Base-by-base conservation (phyloP, 2,329 filamentous ascomycete species). In the Monilinia fructicola region DNA sequence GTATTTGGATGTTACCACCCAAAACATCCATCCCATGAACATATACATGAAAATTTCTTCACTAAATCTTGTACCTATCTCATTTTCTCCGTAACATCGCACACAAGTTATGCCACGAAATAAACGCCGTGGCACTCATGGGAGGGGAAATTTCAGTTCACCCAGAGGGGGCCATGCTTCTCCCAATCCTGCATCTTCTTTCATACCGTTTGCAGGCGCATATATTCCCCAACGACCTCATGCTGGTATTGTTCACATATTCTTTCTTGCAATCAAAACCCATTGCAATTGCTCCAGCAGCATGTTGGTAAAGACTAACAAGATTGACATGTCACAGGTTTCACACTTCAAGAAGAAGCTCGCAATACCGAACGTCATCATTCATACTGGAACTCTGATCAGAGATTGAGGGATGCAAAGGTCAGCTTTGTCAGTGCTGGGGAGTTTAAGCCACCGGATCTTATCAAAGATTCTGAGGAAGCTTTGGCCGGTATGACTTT, bases 351-450 rank as follows among this genome's bases (percentile, higher is more conserved):
- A 69, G 83, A 88, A 70, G 85, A 87, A 76, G 85, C 85, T 46
- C 80, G 80, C 28, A 86, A 85, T 71, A 86, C 84, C 16, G 83
- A 83, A 73, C 79, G 77, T 23, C 81, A 84, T 70, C 77, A 78
- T 52, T 78, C 78, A 40, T 75, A 78, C 55, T 83, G 81, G 76
- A 79, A 80, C 65, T 75, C 80, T 3, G 79, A 81, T 68, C 76
- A 78, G 60, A 81, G 81, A 69, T 78, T 90, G 60, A 81, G 87
- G 67, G 78, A 88, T 71, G 79, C 82, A 64, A 78, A 79, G 31
- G 81, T 90, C 61, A 75, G 77, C 2, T 90, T 90, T 73, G 82
- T 90, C 68, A 87, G 85, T 73, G 86, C 85, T 44, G 85, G 85
- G 28, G 77, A 52, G 75, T 82, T 64, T 75, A 80, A 46, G 76